Conservation (phyloP, 108 stramenopile species). For the Nitzschia palea region DNA sequence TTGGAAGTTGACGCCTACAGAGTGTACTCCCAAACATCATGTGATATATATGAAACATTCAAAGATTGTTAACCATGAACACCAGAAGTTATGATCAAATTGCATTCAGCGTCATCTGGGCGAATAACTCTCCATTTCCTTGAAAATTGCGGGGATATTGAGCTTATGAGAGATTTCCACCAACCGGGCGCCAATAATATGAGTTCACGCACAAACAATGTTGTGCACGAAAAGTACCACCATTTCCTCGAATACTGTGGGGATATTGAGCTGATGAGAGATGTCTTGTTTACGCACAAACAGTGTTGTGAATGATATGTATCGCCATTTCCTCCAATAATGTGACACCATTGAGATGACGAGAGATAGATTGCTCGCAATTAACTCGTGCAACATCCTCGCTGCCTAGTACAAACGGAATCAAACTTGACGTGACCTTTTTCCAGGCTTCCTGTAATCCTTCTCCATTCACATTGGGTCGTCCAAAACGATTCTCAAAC, state of each 20-base stretch:
- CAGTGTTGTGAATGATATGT: background rate
- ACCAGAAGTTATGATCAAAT: background rate
- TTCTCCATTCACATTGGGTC: background rate
- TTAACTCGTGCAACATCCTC: background rate
- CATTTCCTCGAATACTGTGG: background rate
- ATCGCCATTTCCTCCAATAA: constrained; percentile 1
- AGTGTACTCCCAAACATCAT: constrained; percentile 39
- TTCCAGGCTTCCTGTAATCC: background rate
- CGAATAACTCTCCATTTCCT: background rate
- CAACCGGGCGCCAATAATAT: too few relatives aligned
- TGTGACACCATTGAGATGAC: background rate
- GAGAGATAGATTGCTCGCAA: background rate
- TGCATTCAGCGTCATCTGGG: background rate
- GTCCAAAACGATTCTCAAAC: constrained; percentile 7
- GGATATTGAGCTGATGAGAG: background rate
- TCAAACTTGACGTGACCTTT: background rate
- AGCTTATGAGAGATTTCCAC: too few relatives aligned
- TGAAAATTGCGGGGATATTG: background rate
- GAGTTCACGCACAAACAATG: background rate
- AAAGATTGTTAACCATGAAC: too few relatives aligned
- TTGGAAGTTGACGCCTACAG: constrained; percentile 26
- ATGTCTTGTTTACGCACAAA: background rate
- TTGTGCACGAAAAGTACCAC: background rate
- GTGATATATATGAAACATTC: constrained; percentile 28
- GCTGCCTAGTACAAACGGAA: background rate